Evolutionary conservation across 768 basidiomycete species (phyloP).

Genomic region (Boletus vinaceobasis): DNA sequence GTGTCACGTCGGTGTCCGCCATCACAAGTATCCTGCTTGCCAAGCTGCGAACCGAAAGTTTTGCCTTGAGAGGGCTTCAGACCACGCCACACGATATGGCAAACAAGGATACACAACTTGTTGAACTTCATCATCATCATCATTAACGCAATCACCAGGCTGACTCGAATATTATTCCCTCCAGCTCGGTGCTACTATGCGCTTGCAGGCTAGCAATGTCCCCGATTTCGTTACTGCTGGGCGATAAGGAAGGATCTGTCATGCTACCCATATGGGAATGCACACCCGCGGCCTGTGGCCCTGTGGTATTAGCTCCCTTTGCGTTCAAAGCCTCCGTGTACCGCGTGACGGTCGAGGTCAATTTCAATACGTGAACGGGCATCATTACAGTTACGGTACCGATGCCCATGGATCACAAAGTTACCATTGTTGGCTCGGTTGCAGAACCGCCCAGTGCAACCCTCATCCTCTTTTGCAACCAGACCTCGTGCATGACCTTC

Average conservation of each 20-base stretch:
- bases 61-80: slow-evolving; percentile 15
- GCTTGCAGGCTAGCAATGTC: background rate
- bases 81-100: slow-evolving; percentile 18
- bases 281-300: background rate
- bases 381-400: slow-evolving; percentile 32
- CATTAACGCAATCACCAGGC: background rate
- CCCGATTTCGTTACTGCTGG: background rate
- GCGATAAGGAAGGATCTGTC: slow-evolving; percentile 4
- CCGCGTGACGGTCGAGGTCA: slow-evolving; percentile 24
- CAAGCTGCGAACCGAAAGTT: slow-evolving; percentile 19
- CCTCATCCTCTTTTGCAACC: slow-evolving; percentile 16
- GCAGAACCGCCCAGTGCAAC: slow-evolving; percentile 1
- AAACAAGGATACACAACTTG: slow-evolving; percentile 29
- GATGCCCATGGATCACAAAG: slow-evolving; percentile 24
- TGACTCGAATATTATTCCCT: background rate
- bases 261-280: background rate
- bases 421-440: slow-evolving; percentile 20
- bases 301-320: slow-evolving; percentile 3
- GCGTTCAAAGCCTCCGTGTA: slow-evolving; percentile 16
- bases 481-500: slow-evolving; percentile 20
- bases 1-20: slow-evolving; percentile 51
- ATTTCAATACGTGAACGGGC: slow-evolving; percentile 25
- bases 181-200: background rate
- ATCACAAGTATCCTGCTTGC: slow-evolving; percentile 32
- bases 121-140: too few species aligned